phyloP scores from a whole-genome alignment of 2,329 filamentous ascomycete genomes.

The Penicillium sp. region DNA sequence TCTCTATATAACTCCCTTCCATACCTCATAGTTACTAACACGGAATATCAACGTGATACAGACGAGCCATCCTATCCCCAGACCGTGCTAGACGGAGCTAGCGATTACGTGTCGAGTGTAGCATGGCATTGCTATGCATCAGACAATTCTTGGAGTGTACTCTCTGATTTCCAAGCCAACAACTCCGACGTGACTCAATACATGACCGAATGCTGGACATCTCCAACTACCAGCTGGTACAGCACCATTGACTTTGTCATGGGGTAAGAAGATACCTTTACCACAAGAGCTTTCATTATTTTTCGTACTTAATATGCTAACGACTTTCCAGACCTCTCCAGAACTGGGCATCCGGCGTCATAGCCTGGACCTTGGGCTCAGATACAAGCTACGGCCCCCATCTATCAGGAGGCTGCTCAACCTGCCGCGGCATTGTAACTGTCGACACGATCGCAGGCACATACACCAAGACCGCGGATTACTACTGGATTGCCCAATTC shows the following conservation, averaged over 20 bases:
- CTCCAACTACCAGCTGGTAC: constrained; percentile 1
- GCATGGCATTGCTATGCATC: constrained; percentile 7
- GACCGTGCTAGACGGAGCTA: constrained; percentile 1
- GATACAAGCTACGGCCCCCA: constrained; percentile 6
- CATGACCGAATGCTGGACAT: constrained; percentile 12
- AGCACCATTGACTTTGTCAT: constrained; percentile 8
- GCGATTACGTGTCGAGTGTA: constrained; percentile 2
- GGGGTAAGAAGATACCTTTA: neutral
- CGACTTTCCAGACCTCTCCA: neutral
- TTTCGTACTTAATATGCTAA: no score
- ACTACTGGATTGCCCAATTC: constrained; percentile 5
- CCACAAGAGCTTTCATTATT: no score
- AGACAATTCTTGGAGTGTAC: neutral
- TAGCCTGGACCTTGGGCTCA: constrained; percentile 8
- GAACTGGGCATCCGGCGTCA: constrained; percentile 8
- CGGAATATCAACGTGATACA: neutral
- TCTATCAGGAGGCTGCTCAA: constrained; percentile 3
- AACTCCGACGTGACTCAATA: constrained; percentile 6
- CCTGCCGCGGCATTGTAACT: neutral
- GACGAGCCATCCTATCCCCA: constrained; percentile 2
- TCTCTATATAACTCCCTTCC: neutral
- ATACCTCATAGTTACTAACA: neutral
- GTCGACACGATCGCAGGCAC: constrained; percentile 4
- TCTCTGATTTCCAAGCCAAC: constrained; percentile 2
- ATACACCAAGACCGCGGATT: constrained; percentile 6